phyloP scores from a whole-genome alignment of 805 yeast genomes.

The Ogataea parapolymorpha region DNA sequence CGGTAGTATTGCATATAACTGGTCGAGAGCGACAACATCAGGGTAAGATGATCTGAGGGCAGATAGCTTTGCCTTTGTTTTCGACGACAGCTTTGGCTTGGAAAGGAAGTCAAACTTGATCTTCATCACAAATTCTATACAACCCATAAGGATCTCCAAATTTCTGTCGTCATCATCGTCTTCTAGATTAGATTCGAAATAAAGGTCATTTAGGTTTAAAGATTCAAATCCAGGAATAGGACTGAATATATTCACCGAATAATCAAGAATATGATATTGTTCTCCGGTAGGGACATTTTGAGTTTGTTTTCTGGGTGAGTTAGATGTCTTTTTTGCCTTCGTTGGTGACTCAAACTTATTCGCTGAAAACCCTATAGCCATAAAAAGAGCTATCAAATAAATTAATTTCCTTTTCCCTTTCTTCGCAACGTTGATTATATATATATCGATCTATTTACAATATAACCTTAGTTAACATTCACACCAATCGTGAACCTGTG shows the following conservation, averaged over 20 bases:
- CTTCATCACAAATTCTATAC: conserved; percentile 20
- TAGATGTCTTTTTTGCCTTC: neutral
- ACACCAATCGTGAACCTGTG: conserved; percentile 20
- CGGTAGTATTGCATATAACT: conserved; percentile 47
- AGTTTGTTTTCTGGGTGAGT: conserved; percentile 5
- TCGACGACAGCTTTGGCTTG: conserved; percentile 23
- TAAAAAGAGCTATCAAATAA: neutral
- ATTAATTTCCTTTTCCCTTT: no score
- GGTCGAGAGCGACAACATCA: conserved; percentile 41
- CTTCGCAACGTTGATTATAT: neutral
- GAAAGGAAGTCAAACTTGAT: conserved; percentile 22
- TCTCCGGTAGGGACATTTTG: conserved; percentile 1
- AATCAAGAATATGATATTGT: conserved; percentile 12
- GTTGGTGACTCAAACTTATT: conserved; percentile 10
- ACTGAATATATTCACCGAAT: conserved; percentile 17
- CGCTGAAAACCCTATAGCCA: conserved; percentile 10
- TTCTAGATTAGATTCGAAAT: conserved; percentile 12
- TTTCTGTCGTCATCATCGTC: conserved; percentile 16
- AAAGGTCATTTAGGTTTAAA: conserved; percentile 5
- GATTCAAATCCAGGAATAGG: conserved; percentile 10
- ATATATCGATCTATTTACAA: conserved; percentile 7
- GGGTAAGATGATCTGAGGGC: conserved; percentile 31
- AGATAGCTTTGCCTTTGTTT: conserved; percentile 18
- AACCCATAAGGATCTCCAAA: conserved; percentile 13
- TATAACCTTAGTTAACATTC: conserved; percentile 18